Base-by-base conservation (phyloP, 352 stramenopile genomes). In the Phytophthora pluvialis region DNA sequence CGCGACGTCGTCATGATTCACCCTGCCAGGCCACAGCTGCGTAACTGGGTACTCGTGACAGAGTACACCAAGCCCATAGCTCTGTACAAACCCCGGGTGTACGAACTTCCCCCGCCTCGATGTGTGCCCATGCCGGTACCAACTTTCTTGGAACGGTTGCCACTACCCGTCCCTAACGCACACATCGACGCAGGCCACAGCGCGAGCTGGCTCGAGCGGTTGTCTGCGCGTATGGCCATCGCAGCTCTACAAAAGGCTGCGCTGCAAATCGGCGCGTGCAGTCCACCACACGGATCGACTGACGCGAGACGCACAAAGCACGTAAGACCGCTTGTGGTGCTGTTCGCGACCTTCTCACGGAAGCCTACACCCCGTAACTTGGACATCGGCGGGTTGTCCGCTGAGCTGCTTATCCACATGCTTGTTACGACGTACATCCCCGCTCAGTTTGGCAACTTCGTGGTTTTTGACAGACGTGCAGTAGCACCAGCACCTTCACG, bases 361-460 rank as follows among this genome's bases (percentile, higher is more conserved):
- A 98, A 97, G 51, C 64, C 86, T 9, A 90, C 86, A 0, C 77
- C 69, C 8, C 86, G 86, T 6, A 97, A 96, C 63, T 28, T 96
- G 45, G 93, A 86, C 1, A 70, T 97, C 2, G 93, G 92, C 18
- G 91, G 94, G 0, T 72, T 98, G 28, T 80, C 78, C 1, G 84
- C 87, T 2, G 81, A 97, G 64, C 64, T 98, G 26, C 72, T 96
- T 10, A 94, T 98, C 35, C 94, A 93, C 64, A 86, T 97, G 84
- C 83, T 97, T 29, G 90, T 98, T 10, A 97, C 86, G 6, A 98
- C 93, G 28, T 95, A 94, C 62, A 78, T 98, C 15, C 90, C 91
- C 1, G 89, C 93, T 0, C 94, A 98, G 63, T 98, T 97, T 61
- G 94, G 91, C 61, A 91, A 97, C 64, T 95, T 97, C 18, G 77